phyloP scores from a whole-genome alignment of 116 monocot species.

The Papilionanthe hybrid region DNA sequence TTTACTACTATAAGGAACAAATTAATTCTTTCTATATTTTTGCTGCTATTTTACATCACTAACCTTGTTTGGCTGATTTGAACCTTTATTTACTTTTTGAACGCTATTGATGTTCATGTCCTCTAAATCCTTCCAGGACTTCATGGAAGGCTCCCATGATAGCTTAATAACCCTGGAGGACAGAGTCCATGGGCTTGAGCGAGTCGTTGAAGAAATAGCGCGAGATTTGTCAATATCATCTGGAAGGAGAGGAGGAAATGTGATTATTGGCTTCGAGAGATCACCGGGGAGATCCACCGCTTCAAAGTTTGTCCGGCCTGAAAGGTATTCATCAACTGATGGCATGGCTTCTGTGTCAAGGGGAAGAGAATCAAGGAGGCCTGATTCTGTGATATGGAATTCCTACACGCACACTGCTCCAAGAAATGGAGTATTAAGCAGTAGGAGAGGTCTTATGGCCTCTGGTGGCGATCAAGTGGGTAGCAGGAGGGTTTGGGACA shows the following conservation, averaged over 20 bases:
- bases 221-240: constrained; percentile 62
- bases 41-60: neutral
- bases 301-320: constrained; percentile 60
- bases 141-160: constrained; percentile 96
- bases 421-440: constrained; percentile 35
- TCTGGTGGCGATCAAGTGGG: constrained; percentile 41
- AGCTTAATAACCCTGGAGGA: constrained; percentile 88
- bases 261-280: constrained; percentile 62
- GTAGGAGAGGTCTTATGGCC: constrained; percentile 44
- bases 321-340: constrained; percentile 57
- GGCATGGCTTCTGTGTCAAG: constrained; percentile 31
- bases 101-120: neutral
- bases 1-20: too few species aligned
- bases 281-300: constrained; percentile 61
- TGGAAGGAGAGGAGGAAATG: constrained; percentile 45
- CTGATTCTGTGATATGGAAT: constrained; percentile 59
- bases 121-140: constrained; percentile 41
- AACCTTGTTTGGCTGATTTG: neutral
- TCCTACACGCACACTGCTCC: constrained; percentile 37
- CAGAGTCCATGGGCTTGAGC: constrained; percentile 80
- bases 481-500: constrained; percentile 63
- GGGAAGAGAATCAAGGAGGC: constrained; percentile 60
- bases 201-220: constrained; percentile 94
- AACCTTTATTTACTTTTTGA: neutral
- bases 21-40: neutral